A percentile compares a stretch with the other conserved stretches of the same genome.
Evolutionary conservation across 768 basidiomycete species (phyloP).

Genomic region (Tephrocybe rancida): DNA sequence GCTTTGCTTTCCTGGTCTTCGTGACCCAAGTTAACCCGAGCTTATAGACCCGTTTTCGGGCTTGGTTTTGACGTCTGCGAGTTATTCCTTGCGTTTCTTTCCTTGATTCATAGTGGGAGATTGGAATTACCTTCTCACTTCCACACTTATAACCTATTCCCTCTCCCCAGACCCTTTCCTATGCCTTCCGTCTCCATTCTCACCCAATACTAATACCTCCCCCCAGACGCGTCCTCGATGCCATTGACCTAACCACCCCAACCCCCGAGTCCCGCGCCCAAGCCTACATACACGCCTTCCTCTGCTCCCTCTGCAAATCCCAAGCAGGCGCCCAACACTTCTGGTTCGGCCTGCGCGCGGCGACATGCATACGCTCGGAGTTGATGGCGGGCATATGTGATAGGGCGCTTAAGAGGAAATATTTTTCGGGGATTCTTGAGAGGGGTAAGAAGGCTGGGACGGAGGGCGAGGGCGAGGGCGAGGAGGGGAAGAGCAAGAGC

Average conservation of each 20-base stretch:
- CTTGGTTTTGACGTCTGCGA: no score
- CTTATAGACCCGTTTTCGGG: no score
- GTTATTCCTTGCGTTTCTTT: no score
- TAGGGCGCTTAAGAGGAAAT: constrained; percentile 82
- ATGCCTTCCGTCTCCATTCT: constrained; percentile 39
- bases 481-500: constrained; percentile 16
- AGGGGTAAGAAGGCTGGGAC: constrained; percentile 48
- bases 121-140: no score
- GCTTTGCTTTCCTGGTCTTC: constrained; percentile 44
- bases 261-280: constrained; percentile 51
- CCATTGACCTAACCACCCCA: constrained; percentile 47
- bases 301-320: constrained; percentile 59
- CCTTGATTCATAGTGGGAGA: no score
- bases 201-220: background rate
- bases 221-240: constrained; percentile 57
- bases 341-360: constrained; percentile 80
- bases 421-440: constrained; percentile 77
- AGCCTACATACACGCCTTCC: constrained; percentile 80
- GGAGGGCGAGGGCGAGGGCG: background rate
- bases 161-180: no score
- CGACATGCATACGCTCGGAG: constrained; percentile 70
- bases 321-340: constrained; percentile 75
- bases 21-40: no score
- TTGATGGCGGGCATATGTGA: constrained; percentile 90
- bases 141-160: no score